Evolutionary conservation across 164 flowering plant genomes (phyloP).

Genomic region (Aristolochia californica): DNA sequence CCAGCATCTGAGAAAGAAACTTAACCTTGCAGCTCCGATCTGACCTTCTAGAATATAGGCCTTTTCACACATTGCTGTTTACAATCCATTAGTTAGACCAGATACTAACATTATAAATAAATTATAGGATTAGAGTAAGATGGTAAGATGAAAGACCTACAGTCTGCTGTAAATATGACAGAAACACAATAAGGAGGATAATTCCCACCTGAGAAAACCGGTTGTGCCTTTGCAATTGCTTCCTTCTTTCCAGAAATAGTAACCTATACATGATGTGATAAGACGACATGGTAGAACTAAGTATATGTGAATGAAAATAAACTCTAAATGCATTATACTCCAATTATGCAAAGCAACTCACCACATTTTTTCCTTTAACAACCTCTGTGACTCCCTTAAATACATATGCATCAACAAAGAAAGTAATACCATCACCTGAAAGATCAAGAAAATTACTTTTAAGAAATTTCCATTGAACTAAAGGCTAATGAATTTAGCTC

Average conservation of each 20-base stretch:
- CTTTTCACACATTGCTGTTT: constrained; percentile 71
- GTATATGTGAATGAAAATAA: not conserved
- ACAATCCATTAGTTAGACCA: constrained; percentile 10
- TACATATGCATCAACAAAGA: constrained; percentile 55
- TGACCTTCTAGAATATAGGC: constrained; percentile 56
- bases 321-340: not conserved
- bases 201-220: constrained; percentile 62
- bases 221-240: constrained; percentile 55
- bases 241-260: constrained; percentile 62
- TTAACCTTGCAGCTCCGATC: constrained; percentile 78
- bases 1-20: constrained; percentile 10
- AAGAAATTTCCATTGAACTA: not conserved
- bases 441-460: constrained; percentile 1
- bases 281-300: no score
- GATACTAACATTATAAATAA: not conserved
- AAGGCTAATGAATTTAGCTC: not conserved
- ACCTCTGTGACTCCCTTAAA: constrained; percentile 41
- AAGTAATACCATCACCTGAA: constrained; percentile 32
- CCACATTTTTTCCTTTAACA: constrained; percentile 57
- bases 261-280: constrained; percentile 26
- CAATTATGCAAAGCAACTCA: constrained; percentile 12
- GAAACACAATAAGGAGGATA: no score
- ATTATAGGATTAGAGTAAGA: no score
- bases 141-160: no score
- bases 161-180: no score